Base-by-base conservation (phyloP, 129 eudicot genomes). In the Tagetes erecta region DNA sequence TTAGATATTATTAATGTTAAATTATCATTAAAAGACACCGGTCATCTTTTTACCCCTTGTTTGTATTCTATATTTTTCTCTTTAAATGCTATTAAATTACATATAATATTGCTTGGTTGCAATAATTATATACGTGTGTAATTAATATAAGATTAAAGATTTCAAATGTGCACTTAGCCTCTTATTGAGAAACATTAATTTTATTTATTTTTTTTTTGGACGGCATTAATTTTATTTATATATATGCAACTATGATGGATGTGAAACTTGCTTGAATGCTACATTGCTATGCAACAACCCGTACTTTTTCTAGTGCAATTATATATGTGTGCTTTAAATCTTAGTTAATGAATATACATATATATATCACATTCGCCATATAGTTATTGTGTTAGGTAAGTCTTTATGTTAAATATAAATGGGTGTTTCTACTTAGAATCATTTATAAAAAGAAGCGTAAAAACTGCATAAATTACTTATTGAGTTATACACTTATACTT, bases 21-120 rank as follows among this genome's bases (percentile, higher is more conserved):
- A 59, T 3, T 34, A 59, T 59, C 66, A 36, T 11, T 59, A 59
- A 34, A 34, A 8, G 42, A 59, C 66, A 59, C 1, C 41, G 13
- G 66, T 34, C 66, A 59, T 59, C 66, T 59, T 59, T 59, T 59
- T 8, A 59, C 66, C 66, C 10, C 40, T 59, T 59, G 39, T 57
- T 30, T 34, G 14, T 59, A 3, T 33, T 33, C 35, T 8, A 9
- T 3, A 33, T 3, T 0, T 59, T 59, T 33, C 34, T 11, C 34
- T 59, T 2, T 2, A 8, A 7, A 20, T 59, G 6, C 33, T 30
- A 56, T 56, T 5, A 56, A 56, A 30, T 30, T 56, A 56, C 10
- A 9, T 56, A 7, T 7, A 30, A 56, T 27, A 30, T 20, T 5
- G 60, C 36, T 56, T 56, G 63, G 63, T 27, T 56, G 63, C 63